Evolutionary conservation across 2,329 filamentous ascomycete genomes (phyloP).

Genomic region (Beauveria scarabaeidicola): DNA sequence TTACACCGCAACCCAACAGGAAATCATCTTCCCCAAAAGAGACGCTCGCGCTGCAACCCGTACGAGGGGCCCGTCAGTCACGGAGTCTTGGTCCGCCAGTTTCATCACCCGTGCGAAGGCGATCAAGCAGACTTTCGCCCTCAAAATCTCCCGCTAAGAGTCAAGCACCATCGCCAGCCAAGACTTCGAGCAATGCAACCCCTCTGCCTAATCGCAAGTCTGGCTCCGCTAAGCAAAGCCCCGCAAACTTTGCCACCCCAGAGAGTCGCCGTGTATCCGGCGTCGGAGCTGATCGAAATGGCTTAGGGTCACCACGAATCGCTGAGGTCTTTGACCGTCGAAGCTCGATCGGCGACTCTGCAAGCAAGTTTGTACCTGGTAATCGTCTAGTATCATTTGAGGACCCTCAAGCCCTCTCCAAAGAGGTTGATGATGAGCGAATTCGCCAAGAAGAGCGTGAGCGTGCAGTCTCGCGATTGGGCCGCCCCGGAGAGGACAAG

Average conservation of each 20-base stretch:
- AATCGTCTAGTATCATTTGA: constrained; percentile 50
- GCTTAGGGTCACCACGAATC: constrained; percentile 67
- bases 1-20: constrained; percentile 12
- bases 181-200: not conserved
- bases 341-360: constrained; percentile 60
- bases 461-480: constrained; percentile 46
- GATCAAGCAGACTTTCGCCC: constrained; percentile 4
- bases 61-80: not conserved
- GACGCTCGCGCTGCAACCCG: constrained; percentile 29
- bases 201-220: not conserved
- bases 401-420: constrained; percentile 53
- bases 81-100: not conserved
- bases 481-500: constrained; percentile 42
- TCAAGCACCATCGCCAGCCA: not conserved
- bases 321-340: constrained; percentile 63
- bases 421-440: constrained; percentile 54
- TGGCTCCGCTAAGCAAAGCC: not conserved
- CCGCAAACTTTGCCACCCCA: constrained; percentile 17
- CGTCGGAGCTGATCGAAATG: constrained; percentile 59
- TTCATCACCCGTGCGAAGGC: not conserved
- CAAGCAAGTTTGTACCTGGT: constrained; percentile 53
- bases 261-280: constrained; percentile 51
- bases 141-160: not conserved
- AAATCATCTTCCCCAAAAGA: constrained; percentile 19
- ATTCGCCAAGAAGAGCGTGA: constrained; percentile 52